Base-by-base conservation (phyloP, 371 early-diverging fungal species). In the Paramicrosporidium saccamoebae region DNA sequence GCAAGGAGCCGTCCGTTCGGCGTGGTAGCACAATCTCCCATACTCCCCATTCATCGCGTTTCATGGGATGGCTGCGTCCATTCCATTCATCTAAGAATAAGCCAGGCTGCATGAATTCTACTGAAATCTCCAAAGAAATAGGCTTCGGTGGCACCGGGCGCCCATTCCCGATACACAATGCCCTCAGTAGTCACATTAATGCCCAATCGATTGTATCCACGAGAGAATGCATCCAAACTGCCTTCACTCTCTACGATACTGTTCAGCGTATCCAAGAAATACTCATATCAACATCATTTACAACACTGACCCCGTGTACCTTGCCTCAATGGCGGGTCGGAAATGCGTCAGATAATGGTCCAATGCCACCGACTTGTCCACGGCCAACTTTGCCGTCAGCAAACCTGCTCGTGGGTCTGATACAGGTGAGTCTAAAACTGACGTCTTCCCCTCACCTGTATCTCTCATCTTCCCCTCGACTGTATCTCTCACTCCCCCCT, bases 51-150 rank as follows among this genome's bases (percentile, higher is more conserved):
- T 52, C 43, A 36, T 71, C 49, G 25, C 52, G 47, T 22, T 34
- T 55, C 79, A 88, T 73, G 7, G 50, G 51, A 33, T 82, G 61
- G 1, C 55, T 45, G 7, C 42, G 28, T 14, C 47, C 38, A 34
- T 78, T 54, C 86, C 86, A 82, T 27, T 59, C 40, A 41, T 78
- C 68, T 68, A 36, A 24, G 1, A 14, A 14, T 13, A 10, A 6
- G 7, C 18, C 14, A 5, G 8, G 11, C 13, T 14, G 10, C 14
- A 4, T 5, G 6, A 2, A 48, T n/a, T 56, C 37, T 48, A 71
- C 77, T 86, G 42, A 86, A 86, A 26, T 84, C 86, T 14, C 88
- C 88, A 18, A 79, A 57, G 10, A 86, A 53, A 31, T 48, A 63
- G 7, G 81, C 82, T 14, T 46, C 42, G 7, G 29, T 36, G 8